phyloP scores from a whole-genome alignment of 192 early-diverging fungal species.

The Fimicolochytrium jonesii region DNA sequence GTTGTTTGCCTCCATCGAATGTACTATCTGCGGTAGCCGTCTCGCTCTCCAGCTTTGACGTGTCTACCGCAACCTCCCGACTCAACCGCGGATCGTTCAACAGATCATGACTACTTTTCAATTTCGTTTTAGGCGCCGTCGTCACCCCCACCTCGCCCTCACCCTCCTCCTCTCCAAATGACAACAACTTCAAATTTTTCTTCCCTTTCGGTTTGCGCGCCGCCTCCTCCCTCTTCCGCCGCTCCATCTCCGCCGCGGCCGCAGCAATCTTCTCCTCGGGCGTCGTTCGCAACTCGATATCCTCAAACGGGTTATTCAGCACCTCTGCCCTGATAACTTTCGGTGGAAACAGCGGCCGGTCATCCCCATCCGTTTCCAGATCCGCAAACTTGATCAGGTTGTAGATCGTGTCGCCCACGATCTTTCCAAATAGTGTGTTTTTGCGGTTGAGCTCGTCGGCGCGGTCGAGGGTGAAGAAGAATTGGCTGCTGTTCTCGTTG shows the following conservation, averaged over 20 bases:
- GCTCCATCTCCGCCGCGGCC: constrained; percentile 28
- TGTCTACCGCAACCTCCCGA: constrained; percentile 18
- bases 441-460: constrained; percentile 82
- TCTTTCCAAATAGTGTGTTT: constrained; percentile 90
- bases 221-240: constrained; percentile 11
- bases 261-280: constrained; percentile 38
- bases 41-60: background rate
- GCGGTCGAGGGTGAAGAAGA: constrained; percentile 88
- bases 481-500: constrained; percentile 85
- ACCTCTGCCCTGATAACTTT: constrained; percentile 63
- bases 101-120: constrained; percentile 79
- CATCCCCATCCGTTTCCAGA: constrained; percentile 72
- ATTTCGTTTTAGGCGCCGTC: constrained; percentile 28
- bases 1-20: too few species aligned
- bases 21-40: too few species aligned
- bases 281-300: constrained; percentile 73
- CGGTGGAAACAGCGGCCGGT: constrained; percentile 74
- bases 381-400: constrained; percentile 85
- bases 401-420: constrained; percentile 88
- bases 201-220: constrained; percentile 48
- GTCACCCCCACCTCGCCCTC: constrained; percentile 40
- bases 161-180: constrained; percentile 82
- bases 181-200: constrained; percentile 72
- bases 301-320: constrained; percentile 84
- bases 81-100: constrained; percentile 41